Evolutionary conservation across 2,329 filamentous ascomycete genomes (phyloP), one percentile per base, ranked within the genome.

Genomic region (Cladosporium austrohemisphaericum): DNA sequence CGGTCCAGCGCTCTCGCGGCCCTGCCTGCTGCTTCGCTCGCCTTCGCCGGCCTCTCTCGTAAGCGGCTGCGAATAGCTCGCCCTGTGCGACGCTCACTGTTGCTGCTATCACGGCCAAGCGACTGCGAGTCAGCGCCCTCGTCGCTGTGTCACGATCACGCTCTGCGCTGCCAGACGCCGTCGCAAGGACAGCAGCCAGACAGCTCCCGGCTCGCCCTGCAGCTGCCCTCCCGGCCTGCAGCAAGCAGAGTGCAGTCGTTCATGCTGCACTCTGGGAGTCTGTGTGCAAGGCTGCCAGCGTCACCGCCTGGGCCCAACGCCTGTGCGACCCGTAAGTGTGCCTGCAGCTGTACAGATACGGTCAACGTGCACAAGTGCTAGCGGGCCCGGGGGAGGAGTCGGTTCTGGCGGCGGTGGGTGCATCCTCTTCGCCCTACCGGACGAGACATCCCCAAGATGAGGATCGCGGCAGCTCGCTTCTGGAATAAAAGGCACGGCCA

Each of bases 291-390:
- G 20, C 29, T 33, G 41, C 41, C 31, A 16, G 32, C 28, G 41
- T 44, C 41, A 44, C 41, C 41, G 41, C 41, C 41, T 28, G 33
- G 28, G 40, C 40, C 40, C 40, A 43, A 43, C 40, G 25, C n/a
- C 29, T 20, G 28, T 16, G 14, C 23, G 20, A 18, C n/a, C 37
- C 37, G 37, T 23, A 16, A 25, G n/a, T 10, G 43, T 29, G 32
- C 43, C 43, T 46, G 43, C 32, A 46, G 43, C 31, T 23, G 23
- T 46, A 46, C 43, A 46, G 43, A 46, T 46, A 22, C 23, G 43
- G 37, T 32, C 43, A 46, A 46, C 43, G 43, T 46, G 43, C 32
- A n/a, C 25, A 38, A 38, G n/a, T 40, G 23, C 36, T 13, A 40
- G 36, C 36, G 20, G 29, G n/a, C 29, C 29, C 13, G 13, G 29